Conservation (phyloP, 1,284 basidiomycete genomes). For the Phaffia rhodozyma region DNA sequence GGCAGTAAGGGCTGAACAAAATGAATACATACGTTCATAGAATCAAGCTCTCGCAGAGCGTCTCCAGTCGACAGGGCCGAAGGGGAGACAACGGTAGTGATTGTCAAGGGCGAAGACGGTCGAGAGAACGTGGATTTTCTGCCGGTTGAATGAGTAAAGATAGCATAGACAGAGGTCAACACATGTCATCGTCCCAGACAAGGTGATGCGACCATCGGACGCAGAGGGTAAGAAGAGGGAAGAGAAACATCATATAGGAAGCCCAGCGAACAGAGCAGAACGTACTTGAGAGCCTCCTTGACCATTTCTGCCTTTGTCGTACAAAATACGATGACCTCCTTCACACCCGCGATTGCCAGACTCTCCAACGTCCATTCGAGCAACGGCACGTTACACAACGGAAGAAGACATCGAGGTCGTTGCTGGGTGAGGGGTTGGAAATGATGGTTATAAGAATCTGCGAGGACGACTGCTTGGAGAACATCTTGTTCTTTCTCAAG, state of each 20-base stretch:
- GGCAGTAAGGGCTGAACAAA: neutral
- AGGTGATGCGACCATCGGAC: neutral
- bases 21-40: slow-evolving; percentile 40
- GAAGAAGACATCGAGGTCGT: slow-evolving; percentile 78
- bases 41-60: slow-evolving; percentile 92
- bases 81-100: slow-evolving; percentile 74
- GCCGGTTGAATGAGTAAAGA: neutral
- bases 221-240: slow-evolving; percentile 13
- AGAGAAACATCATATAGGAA: slow-evolving; percentile 16
- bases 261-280: slow-evolving; percentile 17
- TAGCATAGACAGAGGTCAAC: neutral
- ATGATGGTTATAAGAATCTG: slow-evolving; percentile 87
- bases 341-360: slow-evolving; percentile 78
- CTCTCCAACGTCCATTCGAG: slow-evolving; percentile 95
- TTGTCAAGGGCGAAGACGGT: slow-evolving; percentile 60
- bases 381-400: slow-evolving; percentile 84
- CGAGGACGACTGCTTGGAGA: slow-evolving; percentile 81
- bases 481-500: slow-evolving; percentile 54
- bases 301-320: slow-evolving; percentile 74
- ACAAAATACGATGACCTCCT: slow-evolving; percentile 90
- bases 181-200: neutral
- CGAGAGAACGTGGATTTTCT: slow-evolving; percentile 71
- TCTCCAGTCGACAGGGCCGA: slow-evolving; percentile 87
- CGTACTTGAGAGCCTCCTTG: slow-evolving; percentile 65
- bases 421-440: slow-evolving; percentile 75